Conservation (phyloP, 345 rosid genomes). For the Acer saccharum region DNA sequence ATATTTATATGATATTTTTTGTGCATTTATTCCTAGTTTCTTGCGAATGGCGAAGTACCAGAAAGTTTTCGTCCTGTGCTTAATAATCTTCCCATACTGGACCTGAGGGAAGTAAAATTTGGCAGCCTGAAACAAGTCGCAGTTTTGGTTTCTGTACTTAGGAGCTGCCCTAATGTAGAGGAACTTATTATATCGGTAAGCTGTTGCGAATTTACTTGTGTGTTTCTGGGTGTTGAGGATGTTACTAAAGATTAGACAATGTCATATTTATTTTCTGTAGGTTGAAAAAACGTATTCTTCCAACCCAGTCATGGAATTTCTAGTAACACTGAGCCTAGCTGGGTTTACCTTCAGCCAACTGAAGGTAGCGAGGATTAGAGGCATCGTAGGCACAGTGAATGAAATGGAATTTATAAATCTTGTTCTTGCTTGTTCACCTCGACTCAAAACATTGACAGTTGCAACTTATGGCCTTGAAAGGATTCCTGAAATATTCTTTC, state of each 20-base stretch:
- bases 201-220: neutral
- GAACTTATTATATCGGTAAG: conserved; percentile 31
- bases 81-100: conserved; percentile 15
- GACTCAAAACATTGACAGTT: conserved; percentile 27
- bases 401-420: conserved; percentile 33
- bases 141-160: conserved; percentile 20
- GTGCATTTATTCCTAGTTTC: conserved; percentile 21
- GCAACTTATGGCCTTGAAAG: conserved; percentile 22
- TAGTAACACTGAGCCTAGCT: conserved; percentile 2
- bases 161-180: conserved; percentile 34
- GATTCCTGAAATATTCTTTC: conserved; percentile 21
- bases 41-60: conserved; percentile 25
- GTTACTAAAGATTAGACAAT: neutral
- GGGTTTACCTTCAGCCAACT: conserved; percentile 21
- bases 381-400: conserved; percentile 18
- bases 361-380: conserved; percentile 27
- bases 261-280: conserved; percentile 8
- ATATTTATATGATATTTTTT: neutral
- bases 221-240: neutral
- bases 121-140: conserved; percentile 18
- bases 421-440: conserved; percentile 29
- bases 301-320: conserved; percentile 22
- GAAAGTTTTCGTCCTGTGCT: conserved; percentile 21
- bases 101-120: conserved; percentile 24
- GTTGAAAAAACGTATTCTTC: neutral